A percentile compares a stretch with the other conserved stretches of the same genome.
phyloP scores from a whole-genome alignment of 805 yeast species.

The Cephaloascus fragrans region DNA sequence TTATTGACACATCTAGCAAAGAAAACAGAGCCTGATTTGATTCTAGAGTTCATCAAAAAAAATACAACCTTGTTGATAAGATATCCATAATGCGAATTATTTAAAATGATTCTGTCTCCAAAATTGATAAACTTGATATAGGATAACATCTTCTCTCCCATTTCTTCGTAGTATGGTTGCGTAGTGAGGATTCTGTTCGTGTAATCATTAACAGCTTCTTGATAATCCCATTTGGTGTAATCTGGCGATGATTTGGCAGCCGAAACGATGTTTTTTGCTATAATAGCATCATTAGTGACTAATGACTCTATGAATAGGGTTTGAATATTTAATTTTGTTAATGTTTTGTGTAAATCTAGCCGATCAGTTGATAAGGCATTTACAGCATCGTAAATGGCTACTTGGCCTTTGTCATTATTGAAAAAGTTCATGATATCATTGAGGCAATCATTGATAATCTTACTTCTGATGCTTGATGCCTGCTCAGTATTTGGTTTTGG shows the following conservation, averaged over 20 bases:
- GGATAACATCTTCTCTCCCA: conserved; percentile 52
- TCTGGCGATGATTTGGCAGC: conserved; percentile 88
- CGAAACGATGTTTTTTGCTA: conserved; percentile 61
- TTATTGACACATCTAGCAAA: conserved; percentile 64
- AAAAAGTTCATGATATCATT: conserved; percentile 65
- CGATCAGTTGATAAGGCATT: conserved; percentile 73
- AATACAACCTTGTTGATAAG: conserved; percentile 84
- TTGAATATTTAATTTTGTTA: conserved; percentile 54
- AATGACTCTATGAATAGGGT: conserved; percentile 83
- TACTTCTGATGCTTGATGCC: conserved; percentile 43
- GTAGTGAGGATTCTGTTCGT: conserved; percentile 59
- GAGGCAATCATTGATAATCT: conserved; percentile 54
- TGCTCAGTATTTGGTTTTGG: conserved; percentile 37
- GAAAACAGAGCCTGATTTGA: conserved; percentile 82
- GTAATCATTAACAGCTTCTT: conserved; percentile 70
- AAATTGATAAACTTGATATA: conserved; percentile 85
- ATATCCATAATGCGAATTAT: conserved; percentile 80
- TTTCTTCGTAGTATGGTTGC: conserved; percentile 62
- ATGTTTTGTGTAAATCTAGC: conserved; percentile 39
- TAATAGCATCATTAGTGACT: conserved; percentile 60
- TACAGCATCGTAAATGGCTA: conserved; percentile 93
- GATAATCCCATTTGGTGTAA: conserved; percentile 65
- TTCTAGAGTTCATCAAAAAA: conserved; percentile 83
- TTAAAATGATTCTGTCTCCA: conserved; percentile 74
- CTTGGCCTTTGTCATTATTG: conserved; percentile 75